Evolutionary conservation across 2,329 filamentous ascomycete species (phyloP).

Genomic region (Mycocentrospora acerina): DNA sequence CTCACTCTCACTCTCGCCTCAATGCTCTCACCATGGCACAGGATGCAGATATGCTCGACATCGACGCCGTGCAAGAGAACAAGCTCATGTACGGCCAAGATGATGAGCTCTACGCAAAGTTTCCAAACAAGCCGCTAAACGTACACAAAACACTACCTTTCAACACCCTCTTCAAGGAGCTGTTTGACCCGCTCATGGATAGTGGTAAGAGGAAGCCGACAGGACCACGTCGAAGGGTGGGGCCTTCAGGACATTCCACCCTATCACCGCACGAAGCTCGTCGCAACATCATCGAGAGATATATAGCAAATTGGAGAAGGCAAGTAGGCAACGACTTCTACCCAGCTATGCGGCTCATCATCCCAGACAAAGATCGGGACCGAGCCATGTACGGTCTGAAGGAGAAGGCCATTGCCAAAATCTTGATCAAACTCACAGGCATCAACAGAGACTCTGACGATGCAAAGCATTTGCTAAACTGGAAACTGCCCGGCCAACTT

Average conservation of each 20-base stretch:
- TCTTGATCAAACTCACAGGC: slow-evolving; percentile 89
- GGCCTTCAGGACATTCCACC: slow-evolving; percentile 59
- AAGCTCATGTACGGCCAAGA: slow-evolving; percentile 52
- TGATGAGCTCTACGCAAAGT: slow-evolving; percentile 53
- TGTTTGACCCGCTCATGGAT: slow-evolving; percentile 81
- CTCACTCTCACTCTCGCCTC: slow-evolving; percentile 1
- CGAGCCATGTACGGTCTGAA: slow-evolving; percentile 92
- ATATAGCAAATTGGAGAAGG: slow-evolving; percentile 82
- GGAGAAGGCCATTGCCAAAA: slow-evolving; percentile 84
- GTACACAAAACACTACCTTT: slow-evolving; percentile 78
- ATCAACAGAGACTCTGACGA: slow-evolving; percentile 91
- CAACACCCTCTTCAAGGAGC: slow-evolving; percentile 69
- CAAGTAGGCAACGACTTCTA: slow-evolving; percentile 93
- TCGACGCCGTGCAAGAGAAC: slow-evolving; percentile 50
- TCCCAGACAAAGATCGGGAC: slow-evolving; percentile 91
- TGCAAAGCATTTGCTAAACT: slow-evolving; percentile 80
- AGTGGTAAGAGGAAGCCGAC: slow-evolving; percentile 72
- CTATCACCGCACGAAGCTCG: slow-evolving; percentile 75
- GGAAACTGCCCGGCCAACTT: slow-evolving; percentile 79
- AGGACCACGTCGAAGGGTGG: slow-evolving; percentile 58
- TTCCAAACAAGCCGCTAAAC: slow-evolving; percentile 80
- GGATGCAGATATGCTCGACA: slow-evolving; percentile 42
- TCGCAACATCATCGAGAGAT: slow-evolving; percentile 78
- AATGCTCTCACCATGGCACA: slow-evolving; percentile 29
- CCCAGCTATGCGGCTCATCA: slow-evolving; percentile 84